Conservation (phyloP, 1,284 basidiomycete species). For the Neonothopanus nambi region DNA sequence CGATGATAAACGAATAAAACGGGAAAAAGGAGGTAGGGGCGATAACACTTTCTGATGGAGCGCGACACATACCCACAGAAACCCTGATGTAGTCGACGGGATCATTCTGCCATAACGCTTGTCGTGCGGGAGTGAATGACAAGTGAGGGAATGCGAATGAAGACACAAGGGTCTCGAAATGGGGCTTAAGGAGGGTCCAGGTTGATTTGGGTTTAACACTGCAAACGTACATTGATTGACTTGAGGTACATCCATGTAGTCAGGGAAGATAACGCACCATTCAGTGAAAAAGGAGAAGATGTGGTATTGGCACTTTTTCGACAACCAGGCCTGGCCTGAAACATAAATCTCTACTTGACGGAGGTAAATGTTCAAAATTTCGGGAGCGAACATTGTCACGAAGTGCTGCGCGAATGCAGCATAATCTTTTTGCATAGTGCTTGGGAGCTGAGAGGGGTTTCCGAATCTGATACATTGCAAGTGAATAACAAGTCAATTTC, state of each 20-base stretch:
- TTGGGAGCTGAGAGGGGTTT: conserved; percentile 82
- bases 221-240: background rate
- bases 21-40: background rate
- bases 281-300: conserved; percentile 83
- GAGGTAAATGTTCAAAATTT: conserved; percentile 80
- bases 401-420: conserved; percentile 76
- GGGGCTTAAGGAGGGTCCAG: conserved; percentile 83
- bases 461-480: conserved; percentile 56
- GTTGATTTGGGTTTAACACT: conserved; percentile 89
- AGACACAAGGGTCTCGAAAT: conserved; percentile 71
- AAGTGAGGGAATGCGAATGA: conserved; percentile 85
- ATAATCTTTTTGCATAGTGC: conserved; percentile 69
- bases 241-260: background rate
- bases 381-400: conserved; percentile 75
- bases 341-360: conserved; percentile 75
- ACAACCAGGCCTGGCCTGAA: conserved; percentile 73
- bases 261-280: conserved; percentile 59
- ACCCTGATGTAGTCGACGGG: conserved; percentile 78
- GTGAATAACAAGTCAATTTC: background rate
- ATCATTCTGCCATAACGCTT: conserved; percentile 74
- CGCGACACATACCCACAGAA: conserved; percentile 57
- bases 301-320: conserved; percentile 79
- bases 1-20: background rate
- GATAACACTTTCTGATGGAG: background rate
- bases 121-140: conserved; percentile 68